These are phyloP conservation scores for Eucalyptus viminalis DNA, from an alignment of 345 rosid species.

Conservation along the genomic window DNA sequence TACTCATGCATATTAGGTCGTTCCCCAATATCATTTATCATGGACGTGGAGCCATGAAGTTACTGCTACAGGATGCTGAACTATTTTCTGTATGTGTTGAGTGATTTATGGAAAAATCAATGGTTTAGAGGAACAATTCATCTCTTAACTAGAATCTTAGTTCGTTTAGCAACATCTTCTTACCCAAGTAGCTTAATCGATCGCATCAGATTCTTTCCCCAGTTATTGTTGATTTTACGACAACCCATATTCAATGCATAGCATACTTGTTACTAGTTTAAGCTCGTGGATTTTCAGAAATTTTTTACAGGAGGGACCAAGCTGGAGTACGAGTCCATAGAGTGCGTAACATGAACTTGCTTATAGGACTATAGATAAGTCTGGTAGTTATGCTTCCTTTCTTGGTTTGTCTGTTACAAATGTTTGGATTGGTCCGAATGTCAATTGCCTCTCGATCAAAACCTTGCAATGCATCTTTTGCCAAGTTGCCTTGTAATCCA, in stretches of 20 bases:
- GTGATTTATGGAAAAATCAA: not conserved
- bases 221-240: not conserved
- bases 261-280: not conserved
- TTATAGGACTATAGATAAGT: not conserved
- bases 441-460: not conserved
- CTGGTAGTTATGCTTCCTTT: not conserved
- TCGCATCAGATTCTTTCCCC: not conserved
- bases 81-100: not conserved
- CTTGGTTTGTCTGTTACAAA: not conserved
- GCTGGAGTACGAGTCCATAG: not conserved
- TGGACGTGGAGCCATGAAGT: not conserved
- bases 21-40: not conserved
- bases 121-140: not conserved
- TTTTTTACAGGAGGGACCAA: not conserved
- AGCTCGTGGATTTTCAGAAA: not conserved
- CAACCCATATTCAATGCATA: not conserved
- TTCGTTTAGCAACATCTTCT: not conserved
- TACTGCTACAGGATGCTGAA: not conserved
- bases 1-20: not conserved
- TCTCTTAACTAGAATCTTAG: not conserved
- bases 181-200: not conserved
- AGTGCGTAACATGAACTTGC: not conserved
- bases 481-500: not conserved
- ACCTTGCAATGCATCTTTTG: not conserved
- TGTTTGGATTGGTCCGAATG: not conserved